Evolutionary conservation across 441 rosid species (phyloP), one percentile per base, ranked within the genome.

Genomic region (Erodium texanum): DNA sequence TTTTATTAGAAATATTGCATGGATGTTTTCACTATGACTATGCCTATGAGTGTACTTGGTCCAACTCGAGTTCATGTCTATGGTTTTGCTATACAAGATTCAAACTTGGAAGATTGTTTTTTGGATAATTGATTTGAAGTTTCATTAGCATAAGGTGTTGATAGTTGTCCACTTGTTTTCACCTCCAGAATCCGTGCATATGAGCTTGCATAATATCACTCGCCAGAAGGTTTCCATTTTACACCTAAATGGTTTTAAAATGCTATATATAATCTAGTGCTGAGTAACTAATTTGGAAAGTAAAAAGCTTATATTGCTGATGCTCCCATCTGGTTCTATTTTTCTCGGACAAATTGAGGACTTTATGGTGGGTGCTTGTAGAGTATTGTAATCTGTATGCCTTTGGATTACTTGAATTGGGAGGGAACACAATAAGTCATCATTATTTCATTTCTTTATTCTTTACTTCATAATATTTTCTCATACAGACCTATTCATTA

Each of bases 401-500:
- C 32, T 43, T 34, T 69, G 64, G n/a, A 38, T 24, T 22, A 68
- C 66, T 29, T 64, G 36, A 63, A 70, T 34, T 43, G 56, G 66
- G 54, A 67, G 61, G 38, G 24, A 14, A 41, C 36, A 66, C 36
- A 36, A 24, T 19, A 14, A 27, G 19, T 59, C 16, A 62, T 50
- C 22, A 36, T 62, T 32, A 32, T 32, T 32, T 32, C 6, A 32
- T 32, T 32, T 32, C 36, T 63, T 61, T 32, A 8, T 12, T 48
- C 43, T 5, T 58, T 64, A 16, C 10, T 10, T n/a, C 15, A 59
- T 24, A 10, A 32, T 62, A 23, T 24, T 62, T 27, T 23, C 36
- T 50, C 29, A 45, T 61, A 52, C 32, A 45, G 64, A 24, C 54
- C 27, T 61, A 66, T 23, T 5, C 8, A 23, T 45, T 59, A 16